Evolutionary conservation across 2,329 filamentous ascomycete genomes (phyloP).

Genomic region (Penicillium sclerotiorum): DNA sequence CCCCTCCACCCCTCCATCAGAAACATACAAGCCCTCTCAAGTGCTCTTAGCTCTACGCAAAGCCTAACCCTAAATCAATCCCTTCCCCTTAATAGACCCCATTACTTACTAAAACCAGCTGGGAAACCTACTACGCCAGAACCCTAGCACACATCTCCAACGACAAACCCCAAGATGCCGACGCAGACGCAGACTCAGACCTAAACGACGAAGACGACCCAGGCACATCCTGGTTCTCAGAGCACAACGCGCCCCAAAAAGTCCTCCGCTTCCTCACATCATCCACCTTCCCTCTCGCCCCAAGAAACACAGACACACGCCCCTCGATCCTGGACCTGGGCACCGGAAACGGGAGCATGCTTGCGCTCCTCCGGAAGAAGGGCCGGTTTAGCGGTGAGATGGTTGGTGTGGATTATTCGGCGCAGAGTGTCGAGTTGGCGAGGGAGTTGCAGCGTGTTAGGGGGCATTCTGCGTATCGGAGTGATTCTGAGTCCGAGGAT

Average conservation of each 20-base stretch:
- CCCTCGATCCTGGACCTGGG: slow-evolving; percentile 77
- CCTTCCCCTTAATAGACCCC: neutral
- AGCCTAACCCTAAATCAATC: neutral
- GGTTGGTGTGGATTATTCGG: slow-evolving; percentile 87
- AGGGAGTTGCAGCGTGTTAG: slow-evolving; percentile 56
- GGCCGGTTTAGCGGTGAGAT: slow-evolving; percentile 68
- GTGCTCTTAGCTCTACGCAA: neutral
- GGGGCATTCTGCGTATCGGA: slow-evolving; percentile 39
- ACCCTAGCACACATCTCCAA: slow-evolving; percentile 43
- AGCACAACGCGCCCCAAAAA: slow-evolving; percentile 83
- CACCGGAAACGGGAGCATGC: slow-evolving; percentile 88
- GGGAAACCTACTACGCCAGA: slow-evolving; percentile 58
- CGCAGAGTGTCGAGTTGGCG: slow-evolving; percentile 73
- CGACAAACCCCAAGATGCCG: slow-evolving; percentile 52
- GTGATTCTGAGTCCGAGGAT: slow-evolving; percentile 36
- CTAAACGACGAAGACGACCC: slow-evolving; percentile 71
- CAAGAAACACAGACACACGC: slow-evolving; percentile 29
- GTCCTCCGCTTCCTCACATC: slow-evolving; percentile 69
- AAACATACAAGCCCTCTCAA: neutral
- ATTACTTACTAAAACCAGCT: slow-evolving; percentile 54
- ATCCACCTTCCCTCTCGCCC: slow-evolving; percentile 49
- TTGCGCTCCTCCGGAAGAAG: slow-evolving; percentile 75
- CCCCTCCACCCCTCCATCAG: neutral
- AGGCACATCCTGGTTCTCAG: slow-evolving; percentile 95
- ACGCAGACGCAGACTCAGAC: slow-evolving; percentile 69